Percentiles rank a stretch among this genome's conserved stretches.
Evolutionary conservation across 345 rosid species (phyloP).

Genomic region (Eucalyptus globulus): DNA sequence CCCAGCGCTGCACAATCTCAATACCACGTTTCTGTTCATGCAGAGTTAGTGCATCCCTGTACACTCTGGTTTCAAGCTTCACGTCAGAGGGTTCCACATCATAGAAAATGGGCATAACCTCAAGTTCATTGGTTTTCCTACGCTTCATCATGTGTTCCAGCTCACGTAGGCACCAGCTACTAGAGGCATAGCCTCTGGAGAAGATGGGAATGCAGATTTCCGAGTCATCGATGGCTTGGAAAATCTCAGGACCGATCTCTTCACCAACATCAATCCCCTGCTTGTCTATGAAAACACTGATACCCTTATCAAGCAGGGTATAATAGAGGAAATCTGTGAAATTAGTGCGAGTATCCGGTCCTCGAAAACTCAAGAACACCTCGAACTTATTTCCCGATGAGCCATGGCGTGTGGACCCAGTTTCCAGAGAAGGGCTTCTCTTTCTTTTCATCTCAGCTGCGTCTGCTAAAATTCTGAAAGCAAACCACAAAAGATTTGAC

Average conservation of each 20-base stretch:
- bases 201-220: neutral
- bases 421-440: too few species aligned
- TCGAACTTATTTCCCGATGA: fast-evolving
- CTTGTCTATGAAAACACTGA: neutral
- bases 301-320: neutral
- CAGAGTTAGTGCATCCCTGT: too few species aligned
- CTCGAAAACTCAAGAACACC: neutral
- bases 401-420: fast-evolving
- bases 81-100: neutral
- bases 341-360: neutral
- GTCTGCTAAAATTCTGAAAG: neutral
- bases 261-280: neutral
- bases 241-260: neutral
- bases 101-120: neutral
- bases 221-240: neutral
- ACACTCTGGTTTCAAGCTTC: neutral
- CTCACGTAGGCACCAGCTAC: neutral
- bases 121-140: neutral
- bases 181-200: neutral
- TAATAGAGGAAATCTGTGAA: neutral
- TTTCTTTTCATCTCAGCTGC: neutral
- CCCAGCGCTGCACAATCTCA: too few species aligned
- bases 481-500: too few species aligned
- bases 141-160: neutral
- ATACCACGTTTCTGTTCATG: too few species aligned